These are phyloP conservation scores for Actinomucor elegans DNA, from an alignment of 371 early-diverging fungal species.

Conservation along the genomic window DNA sequence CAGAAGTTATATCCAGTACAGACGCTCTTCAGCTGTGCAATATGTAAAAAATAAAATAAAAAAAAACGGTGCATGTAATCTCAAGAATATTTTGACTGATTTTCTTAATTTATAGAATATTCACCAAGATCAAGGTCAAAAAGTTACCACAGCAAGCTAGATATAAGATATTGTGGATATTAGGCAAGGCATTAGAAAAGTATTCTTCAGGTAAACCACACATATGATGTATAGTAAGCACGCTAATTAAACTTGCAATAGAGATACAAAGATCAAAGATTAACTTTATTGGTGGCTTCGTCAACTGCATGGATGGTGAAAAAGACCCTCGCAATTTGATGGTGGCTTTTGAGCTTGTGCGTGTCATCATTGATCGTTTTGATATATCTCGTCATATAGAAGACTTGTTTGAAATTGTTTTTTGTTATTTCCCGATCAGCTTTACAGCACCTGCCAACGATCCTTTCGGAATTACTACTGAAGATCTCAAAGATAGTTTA, in stretches of 20 bases:
- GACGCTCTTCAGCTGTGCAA: conserved; percentile 12
- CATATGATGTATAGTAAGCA: too few relatives aligned
- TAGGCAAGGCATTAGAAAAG: conserved; percentile 19
- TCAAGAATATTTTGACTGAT: neutral
- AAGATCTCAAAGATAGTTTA: conserved; percentile 76
- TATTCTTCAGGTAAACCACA: conserved; percentile 20
- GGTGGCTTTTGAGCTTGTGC: conserved; percentile 78
- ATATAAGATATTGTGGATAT: conserved; percentile 18
- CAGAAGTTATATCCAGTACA: conserved; percentile 10
- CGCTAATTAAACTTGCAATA: neutral
- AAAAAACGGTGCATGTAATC: neutral
- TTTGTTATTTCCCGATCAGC: conserved; percentile 97
- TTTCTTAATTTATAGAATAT: conserved; percentile 9
- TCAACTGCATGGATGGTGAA: conserved; percentile 94
- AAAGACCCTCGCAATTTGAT: conserved; percentile 96
- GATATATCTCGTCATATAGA: conserved; percentile 79
- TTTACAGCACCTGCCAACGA: conserved; percentile 87
- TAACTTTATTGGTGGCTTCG: conserved; percentile 81
- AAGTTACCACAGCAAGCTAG: conserved; percentile 25
- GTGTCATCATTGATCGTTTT: conserved; percentile 64
- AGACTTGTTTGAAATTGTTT: conserved; percentile 89
- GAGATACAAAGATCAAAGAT: conserved; percentile 26
- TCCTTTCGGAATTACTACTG: conserved; percentile 81
- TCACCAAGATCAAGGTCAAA: conserved; percentile 13
- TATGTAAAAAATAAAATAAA: conserved; percentile 5